phyloP scores from a whole-genome alignment of 345 rosid species.

The Lagerstroemia speciosa region DNA sequence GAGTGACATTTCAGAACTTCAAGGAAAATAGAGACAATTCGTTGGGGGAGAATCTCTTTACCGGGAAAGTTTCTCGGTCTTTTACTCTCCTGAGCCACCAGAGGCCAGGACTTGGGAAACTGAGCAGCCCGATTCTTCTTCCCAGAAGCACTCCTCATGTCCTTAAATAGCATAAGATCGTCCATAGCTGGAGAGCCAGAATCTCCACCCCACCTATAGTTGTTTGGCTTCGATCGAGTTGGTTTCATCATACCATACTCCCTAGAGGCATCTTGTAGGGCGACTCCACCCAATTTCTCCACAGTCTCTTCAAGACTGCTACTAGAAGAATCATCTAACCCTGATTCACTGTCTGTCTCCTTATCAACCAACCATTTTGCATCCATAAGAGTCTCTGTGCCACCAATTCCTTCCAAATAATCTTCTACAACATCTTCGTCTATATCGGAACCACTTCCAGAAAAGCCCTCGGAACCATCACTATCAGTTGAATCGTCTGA shows the following conservation, averaged over 20 bases:
- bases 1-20: background rate
- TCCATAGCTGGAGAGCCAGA: conserved; percentile 40
- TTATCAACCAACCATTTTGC: conserved; percentile 50
- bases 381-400: conserved; percentile 41
- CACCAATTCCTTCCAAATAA: conserved; percentile 90
- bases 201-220: conserved; percentile 21
- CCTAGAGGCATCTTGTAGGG: conserved; percentile 66
- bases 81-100: conserved; percentile 51
- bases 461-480: conserved; percentile 31
- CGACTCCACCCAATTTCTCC: conserved; percentile 55
- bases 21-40: background rate
- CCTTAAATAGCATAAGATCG: conserved; percentile 62
- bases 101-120: conserved; percentile 66
- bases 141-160: conserved; percentile 53
- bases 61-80: conserved; percentile 57
- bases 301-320: conserved; percentile 35
- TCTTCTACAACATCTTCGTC: conserved; percentile 79
- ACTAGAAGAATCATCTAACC: conserved; percentile 40
- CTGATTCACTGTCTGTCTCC: conserved; percentile 34
- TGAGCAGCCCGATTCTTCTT: conserved; percentile 46
- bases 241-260: conserved; percentile 52
- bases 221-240: conserved; percentile 27
- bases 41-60: conserved; percentile 12
- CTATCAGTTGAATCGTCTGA: conserved; percentile 32
- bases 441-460: conserved; percentile 47